Evolutionary conservation across 208 protist genomes (phyloP).

Genomic region (Tritrichomonas foetus): DNA sequence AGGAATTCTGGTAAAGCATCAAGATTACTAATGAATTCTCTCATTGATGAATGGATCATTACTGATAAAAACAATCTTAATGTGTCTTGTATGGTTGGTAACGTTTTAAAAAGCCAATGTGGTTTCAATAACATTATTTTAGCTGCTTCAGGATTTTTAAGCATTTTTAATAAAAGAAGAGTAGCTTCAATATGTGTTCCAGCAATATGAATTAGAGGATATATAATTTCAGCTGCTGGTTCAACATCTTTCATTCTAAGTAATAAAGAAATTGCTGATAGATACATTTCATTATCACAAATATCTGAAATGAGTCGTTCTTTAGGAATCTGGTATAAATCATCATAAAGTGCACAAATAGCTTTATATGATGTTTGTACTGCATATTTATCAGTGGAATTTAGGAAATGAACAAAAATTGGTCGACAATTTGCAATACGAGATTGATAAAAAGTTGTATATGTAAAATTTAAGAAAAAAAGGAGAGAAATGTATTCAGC

Average conservation of each 20-base stretch:
- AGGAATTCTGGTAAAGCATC: not conserved
- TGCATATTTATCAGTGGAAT: not conserved
- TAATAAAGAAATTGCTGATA: not conserved
- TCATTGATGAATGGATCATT: not conserved
- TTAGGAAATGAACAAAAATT: not conserved
- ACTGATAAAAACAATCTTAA: not conserved
- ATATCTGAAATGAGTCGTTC: not conserved
- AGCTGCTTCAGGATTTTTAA: not conserved
- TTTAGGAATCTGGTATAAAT: not conserved
- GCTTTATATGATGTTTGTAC: not conserved
- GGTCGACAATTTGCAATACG: not conserved
- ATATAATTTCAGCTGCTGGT: not conserved
- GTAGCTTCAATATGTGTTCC: not conserved
- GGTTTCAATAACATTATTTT: not conserved
- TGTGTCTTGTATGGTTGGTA: constrained; percentile 18
- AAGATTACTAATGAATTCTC: not conserved
- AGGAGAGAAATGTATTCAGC: constrained; percentile 8
- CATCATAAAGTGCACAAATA: not conserved
- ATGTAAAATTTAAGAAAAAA: not conserved
- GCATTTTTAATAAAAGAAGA: not conserved
- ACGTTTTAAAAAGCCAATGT: not conserved
- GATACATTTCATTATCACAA: not conserved
- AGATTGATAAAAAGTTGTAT: not conserved
- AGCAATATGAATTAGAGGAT: not conserved
- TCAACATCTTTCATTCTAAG: not conserved